Conservation (phyloP, 2,329 filamentous ascomycete species). For the Ceratocystis variospora region DNA sequence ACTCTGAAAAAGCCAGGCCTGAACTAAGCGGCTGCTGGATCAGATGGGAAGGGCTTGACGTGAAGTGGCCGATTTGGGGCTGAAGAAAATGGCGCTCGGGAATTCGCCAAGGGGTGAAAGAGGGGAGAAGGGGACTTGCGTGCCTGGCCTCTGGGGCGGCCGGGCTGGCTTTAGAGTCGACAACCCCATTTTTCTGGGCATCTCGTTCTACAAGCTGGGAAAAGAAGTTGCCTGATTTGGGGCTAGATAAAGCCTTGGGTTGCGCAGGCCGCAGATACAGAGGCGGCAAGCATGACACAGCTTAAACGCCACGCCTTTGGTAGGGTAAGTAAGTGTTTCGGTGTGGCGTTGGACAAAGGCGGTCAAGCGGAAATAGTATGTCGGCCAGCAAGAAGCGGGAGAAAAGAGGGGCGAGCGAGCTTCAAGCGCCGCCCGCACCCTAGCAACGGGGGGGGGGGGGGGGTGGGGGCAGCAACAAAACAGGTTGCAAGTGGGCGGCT, state of each 20-base stretch:
- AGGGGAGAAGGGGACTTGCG: too few relatives aligned
- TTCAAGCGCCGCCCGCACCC: not conserved
- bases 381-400: slow-evolving; percentile 10
- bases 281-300: not conserved
- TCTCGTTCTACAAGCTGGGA: not conserved
- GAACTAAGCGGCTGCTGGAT: not conserved
- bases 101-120: not conserved
- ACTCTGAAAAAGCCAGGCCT: too few relatives aligned
- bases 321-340: not conserved
- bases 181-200: too few relatives aligned
- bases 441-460: too few relatives aligned
- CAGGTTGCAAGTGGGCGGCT: too few relatives aligned
- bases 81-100: not conserved
- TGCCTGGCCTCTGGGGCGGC: too few relatives aligned
- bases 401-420: not conserved
- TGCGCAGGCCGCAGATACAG: not conserved
- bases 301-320: not conserved
- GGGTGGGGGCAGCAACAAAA: too few relatives aligned
- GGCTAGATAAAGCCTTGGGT: not conserved
- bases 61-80: not conserved
- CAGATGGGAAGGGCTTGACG: not conserved
- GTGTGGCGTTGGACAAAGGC: slow-evolving; percentile 14
- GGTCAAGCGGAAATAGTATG: not conserved
- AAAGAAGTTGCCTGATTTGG: not conserved
- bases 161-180: too few relatives aligned